These are phyloP conservation scores for Quercus glauca DNA, from an alignment of 306 rosid genomes.

Conservation along the genomic window DNA sequence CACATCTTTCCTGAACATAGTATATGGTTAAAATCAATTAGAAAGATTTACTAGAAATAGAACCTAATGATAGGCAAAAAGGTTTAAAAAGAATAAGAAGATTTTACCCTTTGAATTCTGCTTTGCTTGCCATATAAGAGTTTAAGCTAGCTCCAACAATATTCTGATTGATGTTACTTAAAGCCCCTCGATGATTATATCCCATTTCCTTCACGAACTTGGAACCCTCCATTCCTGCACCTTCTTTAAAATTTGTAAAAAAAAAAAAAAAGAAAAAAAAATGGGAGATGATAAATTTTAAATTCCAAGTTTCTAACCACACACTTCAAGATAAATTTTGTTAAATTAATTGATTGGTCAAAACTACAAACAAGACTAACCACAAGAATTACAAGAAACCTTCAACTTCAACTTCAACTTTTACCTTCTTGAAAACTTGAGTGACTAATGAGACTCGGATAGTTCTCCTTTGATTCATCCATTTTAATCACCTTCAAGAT, in stretches of 20 bases:
- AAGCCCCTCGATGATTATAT: constrained; percentile 40
- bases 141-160: constrained; percentile 16
- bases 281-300: neutral
- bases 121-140: constrained; percentile 13
- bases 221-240: constrained; percentile 37
- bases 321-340: neutral
- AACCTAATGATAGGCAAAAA: neutral
- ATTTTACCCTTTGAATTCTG: constrained; percentile 15
- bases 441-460: constrained; percentile 23
- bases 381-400: constrained; percentile 1
- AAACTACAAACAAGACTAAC: neutral
- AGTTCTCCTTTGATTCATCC: constrained; percentile 41
- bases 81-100: neutral
- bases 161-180: constrained; percentile 45
- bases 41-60: neutral
- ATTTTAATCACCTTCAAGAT: constrained; percentile 24
- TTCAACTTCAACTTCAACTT: neutral
- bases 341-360: neutral
- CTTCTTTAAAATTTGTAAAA: constrained; percentile 24
- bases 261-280: neutral
- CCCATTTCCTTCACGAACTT: constrained; percentile 33
- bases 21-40: neutral
- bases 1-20: neutral
- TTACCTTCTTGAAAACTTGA: constrained; percentile 33
- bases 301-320: neutral